These are phyloP conservation scores for Vitis vinifera DNA, from an alignment of 164 flowering plant genomes.

Conservation along the genomic window ASM3070453v1 NC_081816.1:2020501-2021000, in stretches of 20 bases:
- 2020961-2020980: conserved; percentile 58
- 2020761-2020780: conserved; percentile 12
- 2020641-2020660: no score
- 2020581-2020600: no score
- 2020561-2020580: no score
- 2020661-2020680: not conserved
- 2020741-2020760: conserved; percentile 72
- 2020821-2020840: no score
- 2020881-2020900: not conserved
- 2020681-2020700: conserved; percentile 53
- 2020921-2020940: conserved; percentile 4
- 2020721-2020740: conserved; percentile 64
- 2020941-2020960: conserved; percentile 52
- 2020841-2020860: no score
- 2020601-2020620: no score
- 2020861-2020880: no score
- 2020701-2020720: conserved; percentile 60
- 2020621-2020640: no score
- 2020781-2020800: no score
- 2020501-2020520: conserved; percentile 1
- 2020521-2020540: not conserved
- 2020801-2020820: no score
- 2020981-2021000: conserved; percentile 67
- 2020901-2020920: not conserved
- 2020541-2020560: no score